Evolutionary conservation across 495 filamentous ascomycete species (phyloP).

Genomic region (Amorphotheca resinae): DNA sequence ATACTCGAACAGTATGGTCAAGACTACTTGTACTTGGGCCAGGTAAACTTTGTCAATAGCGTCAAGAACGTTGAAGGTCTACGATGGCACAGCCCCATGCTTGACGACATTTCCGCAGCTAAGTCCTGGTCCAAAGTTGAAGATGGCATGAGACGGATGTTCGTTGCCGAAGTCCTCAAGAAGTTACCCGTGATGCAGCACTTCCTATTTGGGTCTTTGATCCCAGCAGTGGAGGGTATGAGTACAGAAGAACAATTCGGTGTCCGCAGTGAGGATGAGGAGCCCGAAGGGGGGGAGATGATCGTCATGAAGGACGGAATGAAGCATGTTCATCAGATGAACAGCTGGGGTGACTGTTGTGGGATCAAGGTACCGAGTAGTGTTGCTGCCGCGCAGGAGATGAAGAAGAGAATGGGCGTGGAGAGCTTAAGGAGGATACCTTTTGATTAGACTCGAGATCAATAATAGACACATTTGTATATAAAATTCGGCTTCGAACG

Average conservation of each 20-base stretch:
- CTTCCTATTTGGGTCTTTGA: constrained; percentile 77
- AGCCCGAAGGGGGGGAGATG: constrained; percentile 38
- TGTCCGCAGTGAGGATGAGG: constrained; percentile 34
- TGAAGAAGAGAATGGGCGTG: constrained; percentile 55
- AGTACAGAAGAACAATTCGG: constrained; percentile 40
- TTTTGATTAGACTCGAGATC: constrained; percentile 52
- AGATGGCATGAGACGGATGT: constrained; percentile 92
- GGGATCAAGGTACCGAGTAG: constrained; percentile 96
- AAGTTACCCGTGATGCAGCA: constrained; percentile 98
- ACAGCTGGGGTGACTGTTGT: constrained; percentile 89
- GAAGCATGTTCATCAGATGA: constrained; percentile 53
- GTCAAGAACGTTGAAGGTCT: constrained; percentile 94
- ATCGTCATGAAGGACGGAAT: constrained; percentile 50
- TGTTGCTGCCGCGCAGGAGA: constrained; percentile 75
- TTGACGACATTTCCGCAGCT: constrained; percentile 92
- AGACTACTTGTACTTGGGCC: constrained; percentile 80
- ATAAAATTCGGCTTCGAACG: background rate
- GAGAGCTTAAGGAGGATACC: constrained; percentile 70
- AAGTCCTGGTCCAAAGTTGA: constrained; percentile 90
- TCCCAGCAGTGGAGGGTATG: constrained; percentile 77
- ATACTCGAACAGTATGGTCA: constrained; percentile 73
- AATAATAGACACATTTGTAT: background rate
- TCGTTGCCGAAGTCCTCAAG: constrained; percentile 78
- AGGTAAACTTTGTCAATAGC: constrained; percentile 86
- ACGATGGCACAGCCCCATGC: constrained; percentile 95